phyloP scores from a whole-genome alignment of 2,329 filamentous ascomycete genomes.

The Dactylonectria macrodidyma region DNA sequence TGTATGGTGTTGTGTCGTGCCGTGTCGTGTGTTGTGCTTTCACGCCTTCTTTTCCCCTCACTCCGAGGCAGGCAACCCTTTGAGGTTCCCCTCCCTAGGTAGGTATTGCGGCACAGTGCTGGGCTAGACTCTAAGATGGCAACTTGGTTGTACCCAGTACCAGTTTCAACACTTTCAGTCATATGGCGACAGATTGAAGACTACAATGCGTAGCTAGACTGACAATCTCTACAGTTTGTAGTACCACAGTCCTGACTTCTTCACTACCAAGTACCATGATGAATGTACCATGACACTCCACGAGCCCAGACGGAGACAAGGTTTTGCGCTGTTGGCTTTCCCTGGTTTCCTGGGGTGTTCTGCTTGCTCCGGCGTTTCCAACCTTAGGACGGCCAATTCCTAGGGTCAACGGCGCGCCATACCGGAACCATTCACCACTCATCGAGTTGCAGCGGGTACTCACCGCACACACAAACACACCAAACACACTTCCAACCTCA shows the following conservation, averaged over 20 bases:
- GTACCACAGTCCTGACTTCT: too few relatives aligned
- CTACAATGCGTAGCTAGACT: background rate
- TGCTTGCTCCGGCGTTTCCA: slow-evolving; percentile 13
- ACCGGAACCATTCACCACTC: background rate
- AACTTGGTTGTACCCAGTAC: slow-evolving; percentile 35
- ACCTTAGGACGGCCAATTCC: slow-evolving; percentile 3
- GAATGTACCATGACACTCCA: slow-evolving; percentile 9
- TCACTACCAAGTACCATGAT: too few relatives aligned
- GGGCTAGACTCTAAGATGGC: slow-evolving; percentile 30
- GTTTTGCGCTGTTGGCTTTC: slow-evolving; percentile 42
- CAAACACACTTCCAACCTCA: background rate
- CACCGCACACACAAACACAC: background rate
- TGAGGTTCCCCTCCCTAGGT: slow-evolving; percentile 31
- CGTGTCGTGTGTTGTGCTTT: slow-evolving; percentile 32
- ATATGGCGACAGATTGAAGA: slow-evolving; percentile 1
- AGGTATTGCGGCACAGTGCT: slow-evolving; percentile 43
- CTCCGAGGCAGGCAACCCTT: slow-evolving; percentile 10
- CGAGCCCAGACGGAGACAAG: slow-evolving; percentile 39
- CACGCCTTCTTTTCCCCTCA: slow-evolving; percentile 12
- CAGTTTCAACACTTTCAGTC: slow-evolving; percentile 10
- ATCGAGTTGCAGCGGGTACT: slow-evolving; percentile 7
- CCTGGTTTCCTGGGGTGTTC: slow-evolving; percentile 25
- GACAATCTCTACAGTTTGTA: too few relatives aligned
- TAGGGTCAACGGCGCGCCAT: slow-evolving; percentile 19
- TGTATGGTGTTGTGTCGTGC: slow-evolving; percentile 39